These are phyloP conservation scores for Tripterygium wilfordii DNA, from an alignment of 177 flowering plant genomes.

Conservation along the genomic window DNA sequence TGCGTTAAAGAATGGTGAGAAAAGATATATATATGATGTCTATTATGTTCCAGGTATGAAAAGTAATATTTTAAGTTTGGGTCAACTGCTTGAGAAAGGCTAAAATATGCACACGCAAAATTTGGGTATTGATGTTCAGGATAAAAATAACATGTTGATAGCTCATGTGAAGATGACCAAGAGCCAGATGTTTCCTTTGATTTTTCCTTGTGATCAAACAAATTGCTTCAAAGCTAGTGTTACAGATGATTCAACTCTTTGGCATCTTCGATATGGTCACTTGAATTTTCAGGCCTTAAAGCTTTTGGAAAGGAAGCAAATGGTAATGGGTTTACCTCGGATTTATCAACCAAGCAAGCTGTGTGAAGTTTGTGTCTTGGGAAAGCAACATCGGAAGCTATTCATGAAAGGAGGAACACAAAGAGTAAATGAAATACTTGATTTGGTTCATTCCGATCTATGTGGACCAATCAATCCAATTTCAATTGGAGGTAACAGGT, in stretches of 20 bases:
- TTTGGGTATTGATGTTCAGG: neutral
- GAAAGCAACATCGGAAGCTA: conserved; percentile 1
- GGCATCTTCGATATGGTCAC: conserved; percentile 6
- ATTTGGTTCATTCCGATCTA: conserved; percentile 1
- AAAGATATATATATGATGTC: conserved; percentile 12
- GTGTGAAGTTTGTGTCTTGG: conserved; percentile 10
- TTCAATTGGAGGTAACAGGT: neutral
- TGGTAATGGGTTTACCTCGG: conserved; percentile 2
- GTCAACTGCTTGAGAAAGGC: conserved; percentile 6
- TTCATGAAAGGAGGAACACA: neutral
- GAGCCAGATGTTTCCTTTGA: neutral
- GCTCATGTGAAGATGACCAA: conserved; percentile 3
- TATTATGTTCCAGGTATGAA: conserved; percentile 21
- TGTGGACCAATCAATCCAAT: conserved; percentile 1
- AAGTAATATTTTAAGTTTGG: conserved; percentile 18
- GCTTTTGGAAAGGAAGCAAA: neutral
- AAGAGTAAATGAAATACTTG: neutral
- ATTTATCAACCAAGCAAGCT: neutral
- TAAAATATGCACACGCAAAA: neutral
- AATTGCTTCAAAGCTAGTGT: neutral
- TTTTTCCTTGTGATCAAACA: neutral
- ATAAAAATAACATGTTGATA: neutral
- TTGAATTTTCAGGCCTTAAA: conserved; percentile 3
- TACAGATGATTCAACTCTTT: neutral
- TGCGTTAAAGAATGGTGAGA: conserved; percentile 6